Evolutionary conservation across 2,329 filamentous ascomycete species (phyloP).

Genomic region (Colletotrichum cuscutae): DNA sequence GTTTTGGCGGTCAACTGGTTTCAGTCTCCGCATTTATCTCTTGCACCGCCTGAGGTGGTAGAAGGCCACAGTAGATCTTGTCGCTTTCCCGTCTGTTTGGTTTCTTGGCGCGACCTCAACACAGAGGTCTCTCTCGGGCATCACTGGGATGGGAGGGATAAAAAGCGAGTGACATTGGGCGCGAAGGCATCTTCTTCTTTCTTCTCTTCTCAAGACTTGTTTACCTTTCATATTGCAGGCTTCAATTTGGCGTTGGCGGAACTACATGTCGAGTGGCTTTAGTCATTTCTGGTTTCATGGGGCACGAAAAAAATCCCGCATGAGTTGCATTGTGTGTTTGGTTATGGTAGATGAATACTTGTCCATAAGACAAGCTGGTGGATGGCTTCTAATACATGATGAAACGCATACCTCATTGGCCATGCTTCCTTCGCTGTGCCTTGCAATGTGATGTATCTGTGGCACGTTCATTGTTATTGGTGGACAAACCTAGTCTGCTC

Average conservation of each 20-base stretch:
- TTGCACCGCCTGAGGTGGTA: slow-evolving; percentile 27
- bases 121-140: slow-evolving; percentile 22
- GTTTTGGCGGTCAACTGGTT: slow-evolving; percentile 38
- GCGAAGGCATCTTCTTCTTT: slow-evolving; percentile 13
- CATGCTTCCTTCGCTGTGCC: neutral
- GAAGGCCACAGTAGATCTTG: slow-evolving; percentile 33
- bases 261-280: slow-evolving; percentile 15
- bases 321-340: slow-evolving; percentile 23
- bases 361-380: slow-evolving; percentile 30
- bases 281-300: slow-evolving; percentile 24
- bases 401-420: slow-evolving; percentile 28
- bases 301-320: slow-evolving; percentile 33
- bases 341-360: slow-evolving; percentile 26
- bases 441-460: neutral
- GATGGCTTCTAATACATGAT: slow-evolving; percentile 36
- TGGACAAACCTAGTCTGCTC: neutral
- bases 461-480: neutral
- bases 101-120: slow-evolving; percentile 27
- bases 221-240: slow-evolving; percentile 15
- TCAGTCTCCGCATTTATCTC: slow-evolving; percentile 32
- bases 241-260: slow-evolving; percentile 25
- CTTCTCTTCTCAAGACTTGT: slow-evolving; percentile 9
- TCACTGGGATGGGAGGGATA: slow-evolving; percentile 25
- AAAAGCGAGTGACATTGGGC: slow-evolving; percentile 32
- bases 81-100: slow-evolving; percentile 29